Base-by-base conservation (phyloP, 768 basidiomycete genomes). In the Psilocybe sp. region DNA sequence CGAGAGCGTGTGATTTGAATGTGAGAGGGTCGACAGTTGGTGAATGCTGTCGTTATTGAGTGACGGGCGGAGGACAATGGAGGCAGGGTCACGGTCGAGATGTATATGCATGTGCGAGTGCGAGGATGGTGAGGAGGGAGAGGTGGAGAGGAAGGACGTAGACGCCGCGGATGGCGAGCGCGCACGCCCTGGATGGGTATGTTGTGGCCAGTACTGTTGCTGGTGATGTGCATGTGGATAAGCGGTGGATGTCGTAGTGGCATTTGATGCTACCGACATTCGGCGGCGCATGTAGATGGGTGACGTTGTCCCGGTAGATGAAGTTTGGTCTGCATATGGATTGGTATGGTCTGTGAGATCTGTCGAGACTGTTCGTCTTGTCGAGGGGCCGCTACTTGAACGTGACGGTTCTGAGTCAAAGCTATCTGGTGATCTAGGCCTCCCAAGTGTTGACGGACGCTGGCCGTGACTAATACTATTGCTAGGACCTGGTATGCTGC, bases 1-100 rank as follows among this genome's bases (percentile, higher is more conserved):
- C 1, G 89, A 92, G 3, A 99, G 73, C 0, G 96, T 99, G 61
- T 97, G 96, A 60, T 97, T 92, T 1, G 92, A 93, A 57, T 86
- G 78, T 15, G 83, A 85, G 40, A 99, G 81, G 3, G 89, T 90
- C 14, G 91, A 87, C 9, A 98, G 73, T 54, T 96, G 91, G 48
- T 88, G 90, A 16, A 96, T 32, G 35, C 18, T 52, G 51, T 42
- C 42, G 45, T 15, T 46, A 44, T 49, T 48, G 61, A 59, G 35
- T 59, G 63, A 36, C 53, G 47, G 45, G 54, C 51, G 20, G 45
- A 43, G 28, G 46, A 32, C 3, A 36, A 44, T 18, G 43, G 47
- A 36, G 14, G n/a, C 48, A 32, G 49, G 49, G 39, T 13, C 23
- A 7, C 23, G 23, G 23, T 28, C 23, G 47, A 34, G 51, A 38